Conservation (phyloP, 805 yeast species). For the Candida pseudofarinosa region DNA sequence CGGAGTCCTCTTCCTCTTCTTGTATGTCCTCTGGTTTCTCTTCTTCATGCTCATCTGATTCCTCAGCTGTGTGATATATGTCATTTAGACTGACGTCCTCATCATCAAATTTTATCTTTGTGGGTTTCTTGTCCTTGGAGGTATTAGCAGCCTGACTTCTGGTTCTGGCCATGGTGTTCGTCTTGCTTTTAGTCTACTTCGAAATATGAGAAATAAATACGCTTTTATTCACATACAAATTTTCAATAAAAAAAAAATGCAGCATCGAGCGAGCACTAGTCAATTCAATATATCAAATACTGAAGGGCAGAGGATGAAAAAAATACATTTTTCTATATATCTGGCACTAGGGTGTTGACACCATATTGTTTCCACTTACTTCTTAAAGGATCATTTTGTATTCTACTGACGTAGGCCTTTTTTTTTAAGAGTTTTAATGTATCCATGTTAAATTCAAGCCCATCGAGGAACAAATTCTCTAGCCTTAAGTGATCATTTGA, state of each 20-base stretch:
- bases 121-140: slow-evolving; percentile 10
- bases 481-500: slow-evolving; percentile 9
- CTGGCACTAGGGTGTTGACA: slow-evolving; percentile 21
- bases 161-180: slow-evolving; percentile 18
- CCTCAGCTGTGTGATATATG: slow-evolving; percentile 15
- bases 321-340: too few species aligned
- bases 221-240: slow-evolving; percentile 4
- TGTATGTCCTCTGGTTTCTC: not conserved
- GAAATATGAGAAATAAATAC: not conserved
- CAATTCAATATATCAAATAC: too few species aligned
- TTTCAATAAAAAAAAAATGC: not conserved
- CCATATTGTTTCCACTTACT: slow-evolving; percentile 34
- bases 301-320: too few species aligned
- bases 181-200: not conserved
- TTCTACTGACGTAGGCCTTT: slow-evolving; percentile 13
- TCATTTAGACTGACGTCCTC: slow-evolving; percentile 18
- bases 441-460: slow-evolving; percentile 26
- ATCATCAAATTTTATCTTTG: slow-evolving; percentile 31
- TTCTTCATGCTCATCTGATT: slow-evolving; percentile 1
- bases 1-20: slow-evolving; percentile 10
- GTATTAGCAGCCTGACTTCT: slow-evolving; percentile 14
- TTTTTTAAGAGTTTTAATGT: slow-evolving; percentile 20
- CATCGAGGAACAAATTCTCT: slow-evolving; percentile 26
- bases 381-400: slow-evolving; percentile 23
- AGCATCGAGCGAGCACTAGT: not conserved